Conservation (phyloP, 805 yeast genomes). For the Nakazawaea populi region DNA sequence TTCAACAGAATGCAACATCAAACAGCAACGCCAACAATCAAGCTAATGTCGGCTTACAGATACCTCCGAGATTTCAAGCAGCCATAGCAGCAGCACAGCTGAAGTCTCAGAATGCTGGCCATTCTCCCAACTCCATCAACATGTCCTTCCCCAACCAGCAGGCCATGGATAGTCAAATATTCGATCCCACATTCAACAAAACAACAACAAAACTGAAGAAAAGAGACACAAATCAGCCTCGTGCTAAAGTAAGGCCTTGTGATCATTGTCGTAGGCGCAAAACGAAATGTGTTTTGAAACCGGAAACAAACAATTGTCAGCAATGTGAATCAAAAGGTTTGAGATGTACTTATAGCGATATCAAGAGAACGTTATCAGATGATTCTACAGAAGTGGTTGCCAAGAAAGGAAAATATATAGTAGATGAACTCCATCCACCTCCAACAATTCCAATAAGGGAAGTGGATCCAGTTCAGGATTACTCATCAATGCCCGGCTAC, state of each 20-base stretch:
- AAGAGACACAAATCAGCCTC: constrained; percentile 30
- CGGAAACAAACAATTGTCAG: constrained; percentile 59
- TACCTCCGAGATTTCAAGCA: constrained; percentile 10
- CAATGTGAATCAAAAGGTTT: constrained; percentile 72
- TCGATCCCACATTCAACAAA: neutral
- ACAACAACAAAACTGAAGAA: constrained; percentile 1
- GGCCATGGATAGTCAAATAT: neutral
- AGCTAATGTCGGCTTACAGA: constrained; percentile 1
- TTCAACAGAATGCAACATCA: constrained; percentile 2
- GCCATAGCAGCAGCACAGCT: constrained; percentile 7
- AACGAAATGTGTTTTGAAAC: constrained; percentile 68
- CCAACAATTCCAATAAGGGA: constrained; percentile 40
- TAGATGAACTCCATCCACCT: constrained; percentile 30
- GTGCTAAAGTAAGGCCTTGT: constrained; percentile 55
- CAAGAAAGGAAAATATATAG: constrained; percentile 21
- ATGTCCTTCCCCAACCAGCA: neutral
- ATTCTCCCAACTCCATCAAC: neutral
- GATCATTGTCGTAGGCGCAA: constrained; percentile 81
- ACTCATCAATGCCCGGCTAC: constrained; percentile 55
- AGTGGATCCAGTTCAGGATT: constrained; percentile 60
- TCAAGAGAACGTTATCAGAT: constrained; percentile 29
- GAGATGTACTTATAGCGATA: constrained; percentile 68
- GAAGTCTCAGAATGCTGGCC: neutral
- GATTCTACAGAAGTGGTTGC: constrained; percentile 17
- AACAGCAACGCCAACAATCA: neutral